phyloP scores from a whole-genome alignment of 202 grass and related monocot species.

The Setaria viridis region DNA sequence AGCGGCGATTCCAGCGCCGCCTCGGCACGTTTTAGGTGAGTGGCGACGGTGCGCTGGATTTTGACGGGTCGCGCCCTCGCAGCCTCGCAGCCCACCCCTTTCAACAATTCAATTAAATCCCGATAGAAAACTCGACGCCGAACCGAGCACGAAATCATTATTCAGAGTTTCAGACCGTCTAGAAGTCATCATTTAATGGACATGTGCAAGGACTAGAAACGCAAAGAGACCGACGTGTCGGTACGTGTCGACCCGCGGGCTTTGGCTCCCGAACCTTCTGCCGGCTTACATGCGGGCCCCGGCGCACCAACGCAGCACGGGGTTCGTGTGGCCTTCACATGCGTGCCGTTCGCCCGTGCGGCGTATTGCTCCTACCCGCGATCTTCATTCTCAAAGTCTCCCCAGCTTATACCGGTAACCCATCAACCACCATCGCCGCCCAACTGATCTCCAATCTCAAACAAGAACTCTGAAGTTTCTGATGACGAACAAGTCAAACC shows the following conservation, averaged over 20 bases:
- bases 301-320: background rate
- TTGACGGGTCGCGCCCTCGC: conserved; percentile 2
- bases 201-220: background rate
- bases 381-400: background rate
- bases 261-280: background rate
- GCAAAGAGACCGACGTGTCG: background rate
- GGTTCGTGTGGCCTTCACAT: conserved; percentile 15
- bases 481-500: conserved; percentile 1
- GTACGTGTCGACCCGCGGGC: background rate
- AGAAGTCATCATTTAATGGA: background rate
- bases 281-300: conserved; percentile 28
- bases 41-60: conserved; percentile 3
- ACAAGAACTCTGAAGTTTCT: background rate
- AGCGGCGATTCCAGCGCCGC: background rate
- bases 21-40: background rate
- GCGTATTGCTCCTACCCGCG: background rate
- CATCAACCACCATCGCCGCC: background rate
- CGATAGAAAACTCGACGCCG: background rate
- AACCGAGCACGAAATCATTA: background rate
- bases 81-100: background rate
- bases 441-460: background rate
- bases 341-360: background rate
- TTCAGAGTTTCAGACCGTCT: background rate
- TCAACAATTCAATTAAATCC: background rate
- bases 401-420: background rate